phyloP scores from a whole-genome alignment of 2,329 filamentous ascomycete genomes.

The Fusarium begoniae region DNA sequence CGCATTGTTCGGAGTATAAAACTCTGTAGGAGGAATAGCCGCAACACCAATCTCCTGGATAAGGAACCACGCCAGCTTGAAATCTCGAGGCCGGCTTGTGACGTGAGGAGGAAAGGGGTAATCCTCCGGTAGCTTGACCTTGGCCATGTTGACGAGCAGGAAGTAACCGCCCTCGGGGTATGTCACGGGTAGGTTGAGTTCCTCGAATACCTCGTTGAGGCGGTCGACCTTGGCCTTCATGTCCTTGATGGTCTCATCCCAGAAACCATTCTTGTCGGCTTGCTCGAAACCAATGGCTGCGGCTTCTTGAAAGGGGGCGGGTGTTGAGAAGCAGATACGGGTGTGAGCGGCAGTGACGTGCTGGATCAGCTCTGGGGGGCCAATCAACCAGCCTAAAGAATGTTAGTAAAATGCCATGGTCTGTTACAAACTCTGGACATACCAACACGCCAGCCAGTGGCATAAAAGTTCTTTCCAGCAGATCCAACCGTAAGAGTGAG shows the following conservation, averaged over 20 bases:
- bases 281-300: constrained; percentile 93
- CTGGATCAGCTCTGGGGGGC: constrained; percentile 86
- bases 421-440: constrained; percentile 27
- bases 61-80: constrained; percentile 94
- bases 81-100: constrained; percentile 85
- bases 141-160: constrained; percentile 90
- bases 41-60: constrained; percentile 97
- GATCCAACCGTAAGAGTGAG: constrained; percentile 94
- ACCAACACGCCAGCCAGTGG: constrained; percentile 92
- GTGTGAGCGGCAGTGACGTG: constrained; percentile 94
- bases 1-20: constrained; percentile 87
- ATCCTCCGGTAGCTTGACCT: constrained; percentile 82
- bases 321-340: constrained; percentile 93
- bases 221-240: constrained; percentile 90
- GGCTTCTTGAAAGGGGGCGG: constrained; percentile 93
- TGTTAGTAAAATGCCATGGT: background rate
- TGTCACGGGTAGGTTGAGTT: constrained; percentile 82
- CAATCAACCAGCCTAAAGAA: constrained; percentile 81
- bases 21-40: constrained; percentile 95
- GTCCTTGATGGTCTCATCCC: constrained; percentile 81
- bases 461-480: constrained; percentile 98
- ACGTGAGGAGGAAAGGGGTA: constrained; percentile 94
- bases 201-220: constrained; percentile 84
- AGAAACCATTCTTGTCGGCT: constrained; percentile 86
- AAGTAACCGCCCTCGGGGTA: constrained; percentile 98